Evolutionary conservation across 768 basidiomycete species (phyloP).

Genomic region (Kwoniella botswanensis): DNA sequence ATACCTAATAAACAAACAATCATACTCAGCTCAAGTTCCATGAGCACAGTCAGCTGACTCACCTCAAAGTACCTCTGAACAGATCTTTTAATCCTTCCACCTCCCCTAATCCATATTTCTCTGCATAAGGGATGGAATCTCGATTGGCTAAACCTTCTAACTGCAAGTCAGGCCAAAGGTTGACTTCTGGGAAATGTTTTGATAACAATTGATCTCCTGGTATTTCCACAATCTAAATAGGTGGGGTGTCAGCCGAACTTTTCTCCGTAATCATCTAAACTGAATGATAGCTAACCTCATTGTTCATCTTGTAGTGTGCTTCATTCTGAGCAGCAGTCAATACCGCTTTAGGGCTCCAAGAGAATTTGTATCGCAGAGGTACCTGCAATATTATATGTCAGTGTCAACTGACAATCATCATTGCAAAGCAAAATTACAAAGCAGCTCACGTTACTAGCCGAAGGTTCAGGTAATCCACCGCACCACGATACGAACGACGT

Average conservation of each 20-base stretch:
- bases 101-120: conserved; percentile 67
- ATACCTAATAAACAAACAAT: conserved; percentile 64
- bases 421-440: neutral
- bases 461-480: conserved; percentile 85
- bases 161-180: conserved; percentile 67
- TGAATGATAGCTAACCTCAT: conserved; percentile 61
- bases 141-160: conserved; percentile 88
- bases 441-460: conserved; percentile 58
- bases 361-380: conserved; percentile 88
- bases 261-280: conserved; percentile 2
- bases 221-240: conserved; percentile 59
- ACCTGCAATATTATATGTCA: conserved; percentile 59
- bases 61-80: conserved; percentile 84
- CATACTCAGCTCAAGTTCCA: neutral
- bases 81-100: conserved; percentile 66
- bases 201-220: conserved; percentile 65
- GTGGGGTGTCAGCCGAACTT: neutral
- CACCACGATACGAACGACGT: conserved; percentile 86
- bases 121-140: conserved; percentile 73
- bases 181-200: conserved; percentile 69
- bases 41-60: conserved; percentile 22
- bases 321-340: conserved; percentile 76
- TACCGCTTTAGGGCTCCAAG: conserved; percentile 90
- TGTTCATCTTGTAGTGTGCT: conserved; percentile 69
- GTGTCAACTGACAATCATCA: neutral